Evolutionary conservation across 2,329 filamentous ascomycete genomes (phyloP).

Genomic region (Lasiodiplodia sp.): DNA sequence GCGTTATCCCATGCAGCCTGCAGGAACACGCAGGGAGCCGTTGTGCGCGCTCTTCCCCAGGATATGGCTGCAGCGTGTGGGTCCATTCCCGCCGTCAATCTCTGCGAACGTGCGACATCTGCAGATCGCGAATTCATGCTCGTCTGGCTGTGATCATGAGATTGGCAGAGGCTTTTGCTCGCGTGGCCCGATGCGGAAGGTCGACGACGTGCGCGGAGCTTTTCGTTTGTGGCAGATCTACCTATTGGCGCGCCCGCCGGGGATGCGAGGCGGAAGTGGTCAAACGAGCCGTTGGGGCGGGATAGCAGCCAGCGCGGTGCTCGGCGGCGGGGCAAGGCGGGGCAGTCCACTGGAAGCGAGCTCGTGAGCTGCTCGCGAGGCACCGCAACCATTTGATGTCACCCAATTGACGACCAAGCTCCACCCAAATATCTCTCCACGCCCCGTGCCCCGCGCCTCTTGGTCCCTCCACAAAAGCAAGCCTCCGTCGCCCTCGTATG

Average conservation of each 20-base stretch:
- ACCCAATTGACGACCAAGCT: conserved; percentile 15
- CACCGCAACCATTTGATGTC: conserved; percentile 29
- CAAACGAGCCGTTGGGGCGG: conserved; percentile 11
- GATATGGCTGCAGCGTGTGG: conserved; percentile 16
- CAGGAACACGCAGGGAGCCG: conserved; percentile 26
- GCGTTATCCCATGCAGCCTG: conserved; percentile 13
- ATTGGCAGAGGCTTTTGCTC: conserved; percentile 19
- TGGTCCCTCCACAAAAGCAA: conserved; percentile 6
- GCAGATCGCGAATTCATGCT: neutral
- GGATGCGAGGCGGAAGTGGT: neutral
- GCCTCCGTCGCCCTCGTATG: conserved; percentile 10
- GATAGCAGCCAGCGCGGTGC: conserved; percentile 14
- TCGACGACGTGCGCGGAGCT: conserved; percentile 6
- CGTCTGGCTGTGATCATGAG: conserved; percentile 17
- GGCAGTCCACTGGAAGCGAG: conserved; percentile 16
- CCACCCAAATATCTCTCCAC: conserved; percentile 28
- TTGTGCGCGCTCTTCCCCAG: conserved; percentile 14
- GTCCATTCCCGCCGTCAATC: conserved; percentile 18
- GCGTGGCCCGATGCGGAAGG: conserved; percentile 7
- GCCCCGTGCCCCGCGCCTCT: conserved; percentile 21
- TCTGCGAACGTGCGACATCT: neutral
- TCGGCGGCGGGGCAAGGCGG: conserved; percentile 27
- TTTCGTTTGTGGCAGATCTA: neutral
- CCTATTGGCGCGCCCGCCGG: neutral
- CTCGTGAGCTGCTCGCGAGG: conserved; percentile 21